Evolutionary conservation across 169 alveolate species (phyloP).

Genomic region (Plasmodium gonderi): DNA sequence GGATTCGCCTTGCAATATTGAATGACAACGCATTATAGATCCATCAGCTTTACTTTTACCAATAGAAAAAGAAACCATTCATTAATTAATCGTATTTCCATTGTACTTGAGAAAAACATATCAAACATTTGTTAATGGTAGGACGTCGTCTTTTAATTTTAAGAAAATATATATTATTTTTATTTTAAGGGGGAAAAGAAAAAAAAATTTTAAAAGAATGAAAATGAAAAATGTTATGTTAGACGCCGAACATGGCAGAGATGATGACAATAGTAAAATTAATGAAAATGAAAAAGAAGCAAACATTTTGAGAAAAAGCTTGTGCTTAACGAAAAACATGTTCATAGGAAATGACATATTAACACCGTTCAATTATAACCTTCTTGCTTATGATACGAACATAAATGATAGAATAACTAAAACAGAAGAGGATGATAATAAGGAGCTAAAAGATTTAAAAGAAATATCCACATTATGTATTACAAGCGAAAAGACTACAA

Average conservation of each 20-base stretch:
- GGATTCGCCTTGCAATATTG: not conserved
- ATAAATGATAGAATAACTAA: constrained; percentile 33
- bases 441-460: constrained; percentile 36
- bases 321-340: constrained; percentile 64
- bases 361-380: constrained; percentile 65
- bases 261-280: not conserved
- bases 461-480: constrained; percentile 37
- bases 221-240: constrained; percentile 28
- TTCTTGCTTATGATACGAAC: constrained; percentile 55
- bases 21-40: not conserved
- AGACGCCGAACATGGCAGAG: not conserved
- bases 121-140: not conserved
- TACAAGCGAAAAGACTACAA: constrained; percentile 5
- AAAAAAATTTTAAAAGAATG: not conserved
- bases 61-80: not conserved
- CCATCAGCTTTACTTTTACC: not conserved
- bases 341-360: constrained; percentile 64
- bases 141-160: not conserved
- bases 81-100: not conserved
- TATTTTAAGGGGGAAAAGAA: not conserved
- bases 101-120: not conserved
- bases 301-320: constrained; percentile 24
- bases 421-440: constrained; percentile 23
- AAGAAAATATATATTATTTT: not conserved
- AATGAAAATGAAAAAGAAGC: constrained; percentile 11